phyloP scores from a whole-genome alignment of 2,329 filamentous ascomycete species.

The Byssochlamys sp. region DNA sequence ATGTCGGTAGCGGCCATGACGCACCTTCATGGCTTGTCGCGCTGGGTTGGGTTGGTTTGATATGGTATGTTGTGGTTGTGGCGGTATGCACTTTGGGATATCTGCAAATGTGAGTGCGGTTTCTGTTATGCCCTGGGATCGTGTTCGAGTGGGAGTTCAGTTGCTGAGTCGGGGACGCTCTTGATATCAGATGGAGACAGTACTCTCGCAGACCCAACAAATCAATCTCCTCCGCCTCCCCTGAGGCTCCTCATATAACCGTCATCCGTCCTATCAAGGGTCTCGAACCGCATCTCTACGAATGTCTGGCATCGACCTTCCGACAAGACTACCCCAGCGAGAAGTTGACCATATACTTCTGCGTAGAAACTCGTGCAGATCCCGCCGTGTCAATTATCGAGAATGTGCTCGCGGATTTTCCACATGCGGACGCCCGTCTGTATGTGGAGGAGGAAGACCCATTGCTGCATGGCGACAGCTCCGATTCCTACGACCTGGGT shows the following conservation, averaged over 20 bases:
- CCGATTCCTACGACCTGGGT: constrained; percentile 54
- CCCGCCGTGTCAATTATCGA: constrained; percentile 66
- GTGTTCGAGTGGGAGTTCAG: neutral
- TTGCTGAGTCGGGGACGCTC: constrained; percentile 5
- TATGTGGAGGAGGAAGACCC: constrained; percentile 77
- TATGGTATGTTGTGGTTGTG: constrained; percentile 49
- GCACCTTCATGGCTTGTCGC: constrained; percentile 28
- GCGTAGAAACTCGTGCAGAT: constrained; percentile 64
- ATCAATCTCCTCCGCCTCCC: constrained; percentile 29
- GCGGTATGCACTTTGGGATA: constrained; percentile 51
- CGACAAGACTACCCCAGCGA: constrained; percentile 67
- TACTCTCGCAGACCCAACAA: constrained; percentile 40
- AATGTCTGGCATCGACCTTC: constrained; percentile 81
- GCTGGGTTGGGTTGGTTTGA: constrained; percentile 38
- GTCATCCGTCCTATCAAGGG: constrained; percentile 90
- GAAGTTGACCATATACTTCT: constrained; percentile 72
- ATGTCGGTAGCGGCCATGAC: constrained; percentile 8
- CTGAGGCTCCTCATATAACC: constrained; percentile 67
- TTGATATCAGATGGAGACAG: constrained; percentile 41
- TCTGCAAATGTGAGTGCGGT: constrained; percentile 45
- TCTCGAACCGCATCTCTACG: constrained; percentile 78
- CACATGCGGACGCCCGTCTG: constrained; percentile 59
- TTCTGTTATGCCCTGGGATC: constrained; percentile 1
- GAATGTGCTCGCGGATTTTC: constrained; percentile 63
- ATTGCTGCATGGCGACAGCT: constrained; percentile 47